Evolutionary conservation across 2,329 filamentous ascomycete genomes (phyloP), one percentile per base, ranked within the genome.

Genomic region (Sporothrix euskadiensis): DNA sequence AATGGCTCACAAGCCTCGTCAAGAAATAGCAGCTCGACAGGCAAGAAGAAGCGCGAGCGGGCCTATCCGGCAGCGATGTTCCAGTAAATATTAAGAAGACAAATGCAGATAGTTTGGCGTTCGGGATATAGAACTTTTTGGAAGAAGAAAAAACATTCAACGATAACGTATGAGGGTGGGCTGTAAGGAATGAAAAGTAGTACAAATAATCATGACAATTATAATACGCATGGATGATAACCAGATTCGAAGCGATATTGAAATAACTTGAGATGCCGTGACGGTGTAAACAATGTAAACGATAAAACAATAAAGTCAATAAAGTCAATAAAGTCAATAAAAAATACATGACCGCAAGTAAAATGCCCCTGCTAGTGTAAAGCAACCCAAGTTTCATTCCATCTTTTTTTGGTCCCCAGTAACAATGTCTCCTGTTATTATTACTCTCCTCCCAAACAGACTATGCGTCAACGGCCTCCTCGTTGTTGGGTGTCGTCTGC

Each of bases 51-150:
- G 84, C 86, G 84, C 76, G 88, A 90, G 74, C 83, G 89, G 70
- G 83, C 87, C 0, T 91, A 91, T 77, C 89, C 89, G 1, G 85
- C 87, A 12, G 89, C 88, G 8, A 88, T 89, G 10, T 91, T 90
- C 19, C 83, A 81, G 56, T 84, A 74, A 68, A 39, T 16, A 63
- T 26, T 26, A 2, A 26, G 26, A 75, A n/a, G 9, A 71, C 14
- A 30, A 39, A n/a, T 65, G 56, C 39, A 44, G 44, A 30, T 32
- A 52, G 14, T 22, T 1, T 52, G 41, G 65, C 44, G 44, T 68
- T 68, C 8, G 14, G 63, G 9, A 47, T 30, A 16, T 30, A 19
- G n/a, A 63, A 26, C 0, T 14, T 26, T 14, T 8, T 66, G 26
- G 8, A 16, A 49, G 10, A 66, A 14, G 2, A 66, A 1, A 14